These are phyloP conservation scores for Croton laevigatus DNA, from an alignment of 441 rosid species.

Conservation along the genomic window DNA sequence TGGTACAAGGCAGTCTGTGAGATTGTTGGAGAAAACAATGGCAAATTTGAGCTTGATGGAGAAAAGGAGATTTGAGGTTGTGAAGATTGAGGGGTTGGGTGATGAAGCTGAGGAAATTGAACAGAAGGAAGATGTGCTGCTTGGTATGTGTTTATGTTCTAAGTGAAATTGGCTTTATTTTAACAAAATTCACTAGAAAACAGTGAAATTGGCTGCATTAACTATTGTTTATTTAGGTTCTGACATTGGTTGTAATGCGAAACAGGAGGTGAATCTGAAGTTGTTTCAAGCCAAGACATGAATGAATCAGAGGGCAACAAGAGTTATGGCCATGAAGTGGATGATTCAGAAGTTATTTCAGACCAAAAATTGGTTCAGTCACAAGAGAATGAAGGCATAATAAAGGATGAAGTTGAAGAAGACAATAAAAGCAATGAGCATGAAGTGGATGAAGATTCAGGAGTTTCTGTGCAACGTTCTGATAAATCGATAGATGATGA, in stretches of 20 bases:
- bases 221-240: not conserved
- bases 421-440: conserved; percentile 13
- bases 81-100: conserved; percentile 26
- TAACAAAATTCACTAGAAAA: too few species aligned
- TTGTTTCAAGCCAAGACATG: conserved; percentile 27
- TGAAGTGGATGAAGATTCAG: conserved; percentile 16
- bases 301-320: conserved; percentile 21
- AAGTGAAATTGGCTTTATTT: not conserved
- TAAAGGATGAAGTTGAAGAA: conserved; percentile 11
- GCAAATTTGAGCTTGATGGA: conserved; percentile 54
- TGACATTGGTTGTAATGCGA: conserved; percentile 13
- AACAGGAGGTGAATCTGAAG: conserved; percentile 31
- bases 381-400: conserved; percentile 18
- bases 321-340: conserved; percentile 1
- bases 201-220: not conserved
- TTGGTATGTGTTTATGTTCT: conserved; percentile 34
- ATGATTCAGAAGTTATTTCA: conserved; percentile 18
- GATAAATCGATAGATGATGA: conserved; percentile 24
- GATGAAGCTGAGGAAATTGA: conserved; percentile 24
- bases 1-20: conserved; percentile 67
- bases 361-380: conserved; percentile 30
- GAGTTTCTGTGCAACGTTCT: conserved; percentile 27
- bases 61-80: conserved; percentile 26
- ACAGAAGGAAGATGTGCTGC: conserved; percentile 19
- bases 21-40: conserved; percentile 61